Conservation (phyloP, 179 eudicot species). For the Beta lomatogona region DNA sequence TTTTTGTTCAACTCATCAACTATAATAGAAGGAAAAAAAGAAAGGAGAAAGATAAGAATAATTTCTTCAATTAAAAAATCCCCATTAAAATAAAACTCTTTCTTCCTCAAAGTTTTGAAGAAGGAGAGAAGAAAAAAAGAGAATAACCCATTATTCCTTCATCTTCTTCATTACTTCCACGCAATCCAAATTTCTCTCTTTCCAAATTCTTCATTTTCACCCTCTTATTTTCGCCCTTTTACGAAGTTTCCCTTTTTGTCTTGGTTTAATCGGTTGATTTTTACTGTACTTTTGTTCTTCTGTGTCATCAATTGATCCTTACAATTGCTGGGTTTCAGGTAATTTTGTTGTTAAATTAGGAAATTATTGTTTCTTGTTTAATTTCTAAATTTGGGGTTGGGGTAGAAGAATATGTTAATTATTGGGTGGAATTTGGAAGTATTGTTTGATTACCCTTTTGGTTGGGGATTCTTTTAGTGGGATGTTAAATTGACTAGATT, state of each 20-base stretch:
- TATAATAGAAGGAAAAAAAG: not conserved
- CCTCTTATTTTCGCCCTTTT: constrained; percentile 1
- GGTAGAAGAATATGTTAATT: not conserved
- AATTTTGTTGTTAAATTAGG: not conserved
- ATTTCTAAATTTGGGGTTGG: not conserved
- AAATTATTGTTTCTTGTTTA: not conserved
- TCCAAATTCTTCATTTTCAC: not conserved
- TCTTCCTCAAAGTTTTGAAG: not conserved
- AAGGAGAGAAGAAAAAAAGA: not conserved
- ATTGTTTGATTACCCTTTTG: constrained; percentile 8
- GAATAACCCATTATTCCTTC: constrained; percentile 8
- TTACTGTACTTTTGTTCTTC: constrained; percentile 3
- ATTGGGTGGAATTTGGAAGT: not conserved
- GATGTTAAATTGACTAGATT: constrained; percentile 2
- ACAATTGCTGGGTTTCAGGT: constrained; percentile 33
- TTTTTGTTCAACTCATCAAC: not conserved
- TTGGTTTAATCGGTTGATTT: constrained; percentile 25
- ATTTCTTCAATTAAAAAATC: not conserved
- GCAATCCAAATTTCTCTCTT: constrained; percentile 28
- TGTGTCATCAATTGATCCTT: constrained; percentile 20
- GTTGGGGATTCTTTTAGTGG: not conserved
- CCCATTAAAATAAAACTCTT: not conserved
- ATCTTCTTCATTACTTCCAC: constrained; percentile 34
- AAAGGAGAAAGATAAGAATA: constrained; percentile 15
- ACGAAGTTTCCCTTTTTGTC: constrained; percentile 6